Conservation (phyloP, 2,329 filamentous ascomycete species). For the Cordyceps farinosa region DNA sequence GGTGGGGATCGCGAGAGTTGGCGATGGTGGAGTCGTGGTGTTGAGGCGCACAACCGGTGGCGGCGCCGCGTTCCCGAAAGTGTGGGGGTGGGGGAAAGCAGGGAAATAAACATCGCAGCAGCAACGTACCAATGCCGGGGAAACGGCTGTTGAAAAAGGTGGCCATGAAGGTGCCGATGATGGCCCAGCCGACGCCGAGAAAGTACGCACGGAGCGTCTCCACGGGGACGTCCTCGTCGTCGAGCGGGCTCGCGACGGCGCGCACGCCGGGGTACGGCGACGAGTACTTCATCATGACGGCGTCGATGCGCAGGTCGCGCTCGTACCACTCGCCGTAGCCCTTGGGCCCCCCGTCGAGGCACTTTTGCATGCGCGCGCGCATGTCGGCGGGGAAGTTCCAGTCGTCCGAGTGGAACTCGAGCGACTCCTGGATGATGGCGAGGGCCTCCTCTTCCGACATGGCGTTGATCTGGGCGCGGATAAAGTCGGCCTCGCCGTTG, state of each 20-base stretch:
- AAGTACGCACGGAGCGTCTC: slow-evolving; percentile 43
- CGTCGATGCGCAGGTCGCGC: slow-evolving; percentile 39
- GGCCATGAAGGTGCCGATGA: slow-evolving; percentile 38
- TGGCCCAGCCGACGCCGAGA: slow-evolving; percentile 37
- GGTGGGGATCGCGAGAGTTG: background rate
- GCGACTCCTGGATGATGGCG: slow-evolving; percentile 35
- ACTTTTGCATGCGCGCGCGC: slow-evolving; percentile 38
- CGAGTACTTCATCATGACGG: slow-evolving; percentile 38
- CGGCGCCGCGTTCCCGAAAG: background rate
- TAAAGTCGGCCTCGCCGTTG: slow-evolving; percentile 41
- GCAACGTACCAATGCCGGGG: slow-evolving; percentile 33
- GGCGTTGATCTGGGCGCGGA: slow-evolving; percentile 38
- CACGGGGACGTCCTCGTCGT: slow-evolving; percentile 34
- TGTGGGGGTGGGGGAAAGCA: background rate
- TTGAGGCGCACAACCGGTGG: background rate
- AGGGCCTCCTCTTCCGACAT: slow-evolving; percentile 43
- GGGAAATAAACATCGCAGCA: background rate
- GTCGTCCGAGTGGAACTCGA: slow-evolving; percentile 40
- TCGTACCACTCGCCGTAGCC: slow-evolving; percentile 39
- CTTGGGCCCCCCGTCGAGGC: slow-evolving; percentile 38
- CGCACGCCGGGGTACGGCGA: slow-evolving; percentile 42
- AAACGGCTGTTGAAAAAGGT: slow-evolving; percentile 41
- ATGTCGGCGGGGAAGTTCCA: slow-evolving; percentile 44
- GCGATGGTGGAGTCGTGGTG: background rate
- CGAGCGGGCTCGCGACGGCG: slow-evolving; percentile 36